Evolutionary conservation across 1,284 basidiomycete genomes (phyloP), one percentile per base, ranked within the genome.

Genomic region (Chalciporus sp.): DNA sequence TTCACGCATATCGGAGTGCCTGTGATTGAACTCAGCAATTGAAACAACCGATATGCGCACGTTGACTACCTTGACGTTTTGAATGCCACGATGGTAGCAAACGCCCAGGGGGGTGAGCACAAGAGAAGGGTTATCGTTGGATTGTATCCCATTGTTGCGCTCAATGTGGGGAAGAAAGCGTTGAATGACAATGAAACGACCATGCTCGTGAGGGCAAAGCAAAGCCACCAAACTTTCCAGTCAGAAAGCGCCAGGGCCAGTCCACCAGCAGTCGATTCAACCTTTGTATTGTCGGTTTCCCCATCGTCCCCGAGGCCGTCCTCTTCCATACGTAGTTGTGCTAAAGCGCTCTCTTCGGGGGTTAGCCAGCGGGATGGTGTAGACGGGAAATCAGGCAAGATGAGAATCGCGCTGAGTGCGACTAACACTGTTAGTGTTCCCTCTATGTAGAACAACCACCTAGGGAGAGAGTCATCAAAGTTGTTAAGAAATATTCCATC

Each of bases 361-460:
- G 80, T 76, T 12, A 90, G 76, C 83, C 84, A 89, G 49, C 60
- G 70, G 27, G 82, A 79, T 4, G 23, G 46, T 0, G 79, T 86
- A 3, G 76, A 70, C 3, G 88, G 88, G 67, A 94, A 89, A 70
- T 94, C 92, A 9, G 92, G 92, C 2, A 94, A 79, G 58, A 93
- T 73, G 67, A 87, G 85, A 27, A 85, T 78, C 17, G 87, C 80
- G 35, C 74, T 43, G 49, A 84, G 61, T 16, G 87, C 90, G 35
- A 89, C 75, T 48, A 80, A 70, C 61, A 90, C 79, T 1, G 88
- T 90, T 10, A 89, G 66, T 6, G 76, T 73, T 17, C 87, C 87
- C 69, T 90, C 86, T 42, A 91, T 83, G 67, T 78, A 91, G 74
- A 92, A 92, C 1, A 92, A 74, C 89, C 88, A 63, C 39, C 60